Percentiles rank a stretch among this genome's conserved stretches.
Conservation (phyloP, 2,329 filamentous ascomycete species). For the Xylariaceae sp. region DNA sequence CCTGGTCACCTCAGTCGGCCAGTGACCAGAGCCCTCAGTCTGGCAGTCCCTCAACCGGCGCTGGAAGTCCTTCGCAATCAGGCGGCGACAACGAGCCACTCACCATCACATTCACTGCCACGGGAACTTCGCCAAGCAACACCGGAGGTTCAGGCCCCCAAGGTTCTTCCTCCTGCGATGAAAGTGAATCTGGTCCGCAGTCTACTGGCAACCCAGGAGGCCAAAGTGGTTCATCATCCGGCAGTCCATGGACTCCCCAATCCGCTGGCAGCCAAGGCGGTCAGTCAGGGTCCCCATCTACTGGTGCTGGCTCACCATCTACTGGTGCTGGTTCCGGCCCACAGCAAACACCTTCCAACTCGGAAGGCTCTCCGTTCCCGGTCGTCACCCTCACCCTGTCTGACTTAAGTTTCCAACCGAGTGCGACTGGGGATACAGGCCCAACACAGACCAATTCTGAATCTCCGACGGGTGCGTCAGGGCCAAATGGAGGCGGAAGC, state of each 20-base stretch:
- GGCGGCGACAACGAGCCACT: constrained; percentile 15
- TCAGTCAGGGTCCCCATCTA: constrained; percentile 17
- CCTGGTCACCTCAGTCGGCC: constrained; percentile 3
- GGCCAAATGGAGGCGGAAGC: constrained; percentile 15
- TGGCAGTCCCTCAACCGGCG: background rate
- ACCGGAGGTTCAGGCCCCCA: constrained; percentile 1
- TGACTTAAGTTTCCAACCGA: constrained; percentile 11
- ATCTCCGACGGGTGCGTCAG: constrained; percentile 13
- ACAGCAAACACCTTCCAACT: background rate
- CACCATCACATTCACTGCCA: constrained; percentile 13
- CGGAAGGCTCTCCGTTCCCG: constrained; percentile 18
- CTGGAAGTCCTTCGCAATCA: constrained; percentile 3
- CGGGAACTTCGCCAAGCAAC: constrained; percentile 1
- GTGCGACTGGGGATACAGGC: constrained; percentile 3
- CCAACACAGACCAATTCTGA: constrained; percentile 10
- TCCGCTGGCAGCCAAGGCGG: constrained; percentile 8
- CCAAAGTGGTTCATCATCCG: background rate
- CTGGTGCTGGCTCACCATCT: constrained; percentile 6
- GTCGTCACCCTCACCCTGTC: constrained; percentile 26
- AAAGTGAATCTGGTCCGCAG: background rate
- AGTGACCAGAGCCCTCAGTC: background rate
- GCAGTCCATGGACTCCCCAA: constrained; percentile 9
- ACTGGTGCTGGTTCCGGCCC: constrained; percentile 3
- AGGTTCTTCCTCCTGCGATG: background rate
- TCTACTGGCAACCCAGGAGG: background rate